Conservation (phyloP, 2,329 filamentous ascomycete species). For the Arthrinium phaeospermum region DNA sequence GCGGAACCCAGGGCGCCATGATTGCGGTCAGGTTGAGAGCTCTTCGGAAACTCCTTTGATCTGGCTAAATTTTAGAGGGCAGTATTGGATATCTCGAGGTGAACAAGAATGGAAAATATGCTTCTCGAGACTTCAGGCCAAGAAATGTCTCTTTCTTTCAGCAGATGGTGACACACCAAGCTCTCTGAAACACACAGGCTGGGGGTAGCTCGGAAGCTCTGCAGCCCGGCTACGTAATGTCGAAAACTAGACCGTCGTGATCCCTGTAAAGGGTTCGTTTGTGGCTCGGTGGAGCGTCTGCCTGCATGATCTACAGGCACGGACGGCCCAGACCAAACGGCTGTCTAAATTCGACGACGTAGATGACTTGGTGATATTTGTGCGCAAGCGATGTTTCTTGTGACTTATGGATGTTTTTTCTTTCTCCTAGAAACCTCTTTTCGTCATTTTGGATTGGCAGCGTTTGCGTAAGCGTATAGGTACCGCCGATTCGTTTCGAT, state of each 20-base stretch:
- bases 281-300: neutral
- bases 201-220: neutral
- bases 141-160: neutral
- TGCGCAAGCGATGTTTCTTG: neutral
- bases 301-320: constrained; percentile 5
- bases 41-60: neutral
- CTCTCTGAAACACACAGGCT: neutral
- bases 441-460: neutral
- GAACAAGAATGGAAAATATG: neutral
- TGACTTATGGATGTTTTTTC: too few relatives aligned
- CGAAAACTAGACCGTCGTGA: neutral
- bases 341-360: neutral
- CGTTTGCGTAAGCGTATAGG: neutral
- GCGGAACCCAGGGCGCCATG: constrained; percentile 55
- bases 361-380: neutral
- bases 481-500: neutral
- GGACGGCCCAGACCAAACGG: neutral
- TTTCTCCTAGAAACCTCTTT: neutral
- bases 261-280: constrained; percentile 3
- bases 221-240: constrained; percentile 4
- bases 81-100: neutral
- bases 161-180: neutral
- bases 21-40: neutral
- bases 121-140: neutral
- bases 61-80: neutral